Evolutionary conservation across 208 protist species (phyloP).

Genomic region (Trypanosoma theileri): DNA sequence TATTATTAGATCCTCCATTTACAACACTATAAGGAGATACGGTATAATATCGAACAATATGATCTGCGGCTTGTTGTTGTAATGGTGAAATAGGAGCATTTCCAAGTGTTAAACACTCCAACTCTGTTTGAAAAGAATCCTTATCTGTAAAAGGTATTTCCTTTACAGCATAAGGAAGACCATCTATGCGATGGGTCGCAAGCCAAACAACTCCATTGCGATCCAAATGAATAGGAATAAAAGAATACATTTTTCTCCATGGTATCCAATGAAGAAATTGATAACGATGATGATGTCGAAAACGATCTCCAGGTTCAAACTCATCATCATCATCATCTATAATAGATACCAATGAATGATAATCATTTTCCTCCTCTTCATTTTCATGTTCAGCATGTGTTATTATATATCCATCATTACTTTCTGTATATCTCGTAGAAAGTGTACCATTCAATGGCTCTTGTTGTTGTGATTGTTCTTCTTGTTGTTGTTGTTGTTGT

Average conservation of each 20-base stretch:
- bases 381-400: not conserved
- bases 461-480: not conserved
- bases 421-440: conserved; percentile 9
- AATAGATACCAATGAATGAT: not conserved
- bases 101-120: conserved; percentile 40
- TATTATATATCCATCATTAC: not conserved
- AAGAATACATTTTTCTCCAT: conserved; percentile 21
- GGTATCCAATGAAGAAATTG: conserved; percentile 53
- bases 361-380: not conserved
- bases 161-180: conserved; percentile 65
- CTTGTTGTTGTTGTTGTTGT: not conserved
- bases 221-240: conserved; percentile 44
- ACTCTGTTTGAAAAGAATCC: conserved; percentile 27
- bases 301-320: conserved; percentile 45
- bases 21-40: conserved; percentile 17
- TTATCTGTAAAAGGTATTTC: conserved; percentile 39
- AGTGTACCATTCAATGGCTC: not conserved
- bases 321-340: conserved; percentile 28
- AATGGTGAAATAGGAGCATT: conserved; percentile 21
- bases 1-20: conserved; percentile 9
- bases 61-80: conserved; percentile 31
- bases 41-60: conserved; percentile 54
- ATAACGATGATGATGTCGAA: conserved; percentile 56
- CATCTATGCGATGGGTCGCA: conserved; percentile 46
- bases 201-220: conserved; percentile 66